A percentile compares a stretch with the other conserved stretches of the same genome.
Evolutionary conservation across 352 stramenopile genomes (phyloP).

Genomic region (Globisporangium iwayamae): DNA sequence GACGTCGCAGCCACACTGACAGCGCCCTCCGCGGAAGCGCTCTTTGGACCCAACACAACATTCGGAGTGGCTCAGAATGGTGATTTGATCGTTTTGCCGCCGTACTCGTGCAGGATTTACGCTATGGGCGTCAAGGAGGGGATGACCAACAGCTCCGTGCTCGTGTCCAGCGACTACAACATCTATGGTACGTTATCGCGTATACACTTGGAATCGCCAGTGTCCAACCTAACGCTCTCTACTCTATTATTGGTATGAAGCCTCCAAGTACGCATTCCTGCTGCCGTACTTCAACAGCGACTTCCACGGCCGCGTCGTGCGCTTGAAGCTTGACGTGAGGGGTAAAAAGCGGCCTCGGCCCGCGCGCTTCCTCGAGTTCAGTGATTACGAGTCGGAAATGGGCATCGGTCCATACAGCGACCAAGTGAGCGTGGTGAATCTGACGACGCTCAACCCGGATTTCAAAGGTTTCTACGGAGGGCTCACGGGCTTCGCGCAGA

Average conservation of each 20-base stretch:
- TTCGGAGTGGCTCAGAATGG: slow-evolving; percentile 34
- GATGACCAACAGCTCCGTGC: slow-evolving; percentile 42
- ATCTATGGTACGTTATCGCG: slow-evolving; percentile 49
- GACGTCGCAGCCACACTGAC: slow-evolving; percentile 7
- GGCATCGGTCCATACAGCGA: slow-evolving; percentile 62
- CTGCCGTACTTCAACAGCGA: slow-evolving; percentile 66
- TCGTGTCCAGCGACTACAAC: slow-evolving; percentile 45
- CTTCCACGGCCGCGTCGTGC: slow-evolving; percentile 61
- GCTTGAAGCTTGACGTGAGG: slow-evolving; percentile 67
- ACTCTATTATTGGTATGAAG: slow-evolving; percentile 17
- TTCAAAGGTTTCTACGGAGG: slow-evolving; percentile 58
- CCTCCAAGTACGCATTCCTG: slow-evolving; percentile 68
- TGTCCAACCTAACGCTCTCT: not conserved
- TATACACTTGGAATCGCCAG: not conserved
- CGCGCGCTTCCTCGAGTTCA: slow-evolving; percentile 76
- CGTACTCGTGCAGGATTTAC: slow-evolving; percentile 56
- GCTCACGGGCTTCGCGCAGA: slow-evolving; percentile 56
- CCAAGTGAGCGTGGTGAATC: slow-evolving; percentile 59
- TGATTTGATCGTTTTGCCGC: slow-evolving; percentile 47
- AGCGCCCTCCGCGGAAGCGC: slow-evolving; percentile 6
- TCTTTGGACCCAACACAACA: slow-evolving; percentile 26
- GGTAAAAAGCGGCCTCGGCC: slow-evolving; percentile 73
- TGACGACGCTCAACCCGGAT: slow-evolving; percentile 37
- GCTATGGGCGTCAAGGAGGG: slow-evolving; percentile 63
- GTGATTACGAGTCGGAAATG: slow-evolving; percentile 60